Conservation (phyloP, 495 filamentous ascomycete genomes). For the Hypoxylon lienhwacheense region DNA sequence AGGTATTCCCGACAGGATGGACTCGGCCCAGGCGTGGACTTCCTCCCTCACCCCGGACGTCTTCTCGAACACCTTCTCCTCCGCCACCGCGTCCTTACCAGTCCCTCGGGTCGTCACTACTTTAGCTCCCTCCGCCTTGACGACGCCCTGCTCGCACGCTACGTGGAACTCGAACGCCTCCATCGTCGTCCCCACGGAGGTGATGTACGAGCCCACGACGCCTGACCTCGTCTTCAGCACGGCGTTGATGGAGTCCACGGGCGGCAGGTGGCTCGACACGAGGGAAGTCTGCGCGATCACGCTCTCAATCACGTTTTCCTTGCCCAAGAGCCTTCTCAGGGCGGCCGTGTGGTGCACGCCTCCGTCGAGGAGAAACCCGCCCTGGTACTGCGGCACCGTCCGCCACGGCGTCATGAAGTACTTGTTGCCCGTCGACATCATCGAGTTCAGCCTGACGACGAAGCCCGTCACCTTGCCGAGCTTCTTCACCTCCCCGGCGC, state of each 20-base stretch:
- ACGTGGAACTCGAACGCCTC: constrained; percentile 53
- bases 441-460: constrained; percentile 54
- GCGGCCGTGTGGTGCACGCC: constrained; percentile 74
- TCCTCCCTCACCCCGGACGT: constrained; percentile 65
- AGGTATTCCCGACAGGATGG: constrained; percentile 50
- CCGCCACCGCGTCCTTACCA: constrained; percentile 45
- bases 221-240: constrained; percentile 61
- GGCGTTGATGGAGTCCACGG: constrained; percentile 74
- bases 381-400: constrained; percentile 69
- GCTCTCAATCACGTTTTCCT: constrained; percentile 50
- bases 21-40: constrained; percentile 65
- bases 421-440: constrained; percentile 53
- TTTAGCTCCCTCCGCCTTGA: constrained; percentile 44
- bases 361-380: constrained; percentile 77
- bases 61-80: constrained; percentile 58
- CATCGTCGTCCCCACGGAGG: constrained; percentile 67
- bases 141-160: constrained; percentile 56
- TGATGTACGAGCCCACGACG: constrained; percentile 60
- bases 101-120: constrained; percentile 46
- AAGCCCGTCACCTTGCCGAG: constrained; percentile 70
- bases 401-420: constrained; percentile 71
- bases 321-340: constrained; percentile 60
- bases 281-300: constrained; percentile 62
- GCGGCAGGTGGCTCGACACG: constrained; percentile 64
- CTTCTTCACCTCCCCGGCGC: constrained; percentile 56